Conservation (phyloP, 768 basidiomycete species). For the Tricholoma sp. region DNA sequence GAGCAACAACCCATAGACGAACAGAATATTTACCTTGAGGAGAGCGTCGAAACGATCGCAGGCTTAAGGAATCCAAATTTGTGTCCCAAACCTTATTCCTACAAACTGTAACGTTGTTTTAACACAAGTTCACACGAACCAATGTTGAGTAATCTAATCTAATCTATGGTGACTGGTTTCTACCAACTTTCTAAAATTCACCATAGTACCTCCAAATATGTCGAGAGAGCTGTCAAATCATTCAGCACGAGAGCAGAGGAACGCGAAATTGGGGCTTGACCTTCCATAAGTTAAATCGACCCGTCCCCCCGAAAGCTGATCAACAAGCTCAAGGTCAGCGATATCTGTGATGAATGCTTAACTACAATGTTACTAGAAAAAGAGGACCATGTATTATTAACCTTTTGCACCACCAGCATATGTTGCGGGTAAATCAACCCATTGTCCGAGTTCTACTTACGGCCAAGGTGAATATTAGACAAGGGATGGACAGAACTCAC, state of each 20-base stretch:
- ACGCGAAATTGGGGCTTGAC: constrained; percentile 26
- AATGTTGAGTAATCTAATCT: constrained; percentile 39
- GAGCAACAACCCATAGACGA: constrained; percentile 6
- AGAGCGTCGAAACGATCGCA: constrained; percentile 35
- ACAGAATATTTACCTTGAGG: constrained; percentile 39
- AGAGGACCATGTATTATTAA: constrained; percentile 20
- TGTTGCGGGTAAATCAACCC: constrained; percentile 88
- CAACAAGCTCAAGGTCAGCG: constrained; percentile 75
- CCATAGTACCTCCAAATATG: constrained; percentile 64
- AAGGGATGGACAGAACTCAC: constrained; percentile 37
- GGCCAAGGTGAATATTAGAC: constrained; percentile 8
- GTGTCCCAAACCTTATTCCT: constrained; percentile 41
- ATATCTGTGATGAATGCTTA: constrained; percentile 46
- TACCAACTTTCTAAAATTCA: constrained; percentile 39
- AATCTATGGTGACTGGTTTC: not conserved
- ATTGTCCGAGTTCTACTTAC: constrained; percentile 77
- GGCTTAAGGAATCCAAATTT: constrained; percentile 22
- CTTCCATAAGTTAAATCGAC: constrained; percentile 89
- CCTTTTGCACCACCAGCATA: constrained; percentile 97
- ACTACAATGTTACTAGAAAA: not conserved
- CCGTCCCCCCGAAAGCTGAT: constrained; percentile 71
- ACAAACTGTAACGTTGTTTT: constrained; percentile 38
- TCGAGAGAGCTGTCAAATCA: constrained; percentile 43
- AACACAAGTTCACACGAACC: constrained; percentile 20
- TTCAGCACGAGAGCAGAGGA: not conserved